phyloP scores from a whole-genome alignment of 2,329 filamentous ascomycete species.

The Teratosphaeria nubilosa region DNA sequence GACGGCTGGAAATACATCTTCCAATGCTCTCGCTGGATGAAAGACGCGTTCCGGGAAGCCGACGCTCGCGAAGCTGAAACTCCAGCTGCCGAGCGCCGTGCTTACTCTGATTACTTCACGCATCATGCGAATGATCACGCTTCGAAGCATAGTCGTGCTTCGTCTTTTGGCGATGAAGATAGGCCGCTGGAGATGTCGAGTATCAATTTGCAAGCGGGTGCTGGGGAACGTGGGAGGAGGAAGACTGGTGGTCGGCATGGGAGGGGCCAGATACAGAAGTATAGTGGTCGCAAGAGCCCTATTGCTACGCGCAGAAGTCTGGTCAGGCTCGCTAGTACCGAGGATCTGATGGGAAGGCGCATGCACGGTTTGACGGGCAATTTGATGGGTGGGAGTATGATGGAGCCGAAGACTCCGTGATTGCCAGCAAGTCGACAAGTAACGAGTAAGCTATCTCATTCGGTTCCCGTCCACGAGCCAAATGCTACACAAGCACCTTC shows the following conservation, averaged over 20 bases:
- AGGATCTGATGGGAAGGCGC: constrained; percentile 37
- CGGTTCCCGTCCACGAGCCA: not conserved
- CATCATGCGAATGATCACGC: constrained; percentile 5
- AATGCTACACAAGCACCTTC: not conserved
- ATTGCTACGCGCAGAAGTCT: constrained; percentile 29
- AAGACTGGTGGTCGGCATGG: not conserved
- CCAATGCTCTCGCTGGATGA: constrained; percentile 70
- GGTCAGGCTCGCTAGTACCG: constrained; percentile 37
- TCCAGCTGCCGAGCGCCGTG: constrained; percentile 11
- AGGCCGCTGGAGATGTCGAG: constrained; percentile 67
- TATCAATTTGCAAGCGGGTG: constrained; percentile 7
- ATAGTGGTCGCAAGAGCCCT: constrained; percentile 18
- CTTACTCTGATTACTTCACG: not conserved
- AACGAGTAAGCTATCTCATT: not conserved
- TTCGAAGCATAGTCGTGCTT: constrained; percentile 7
- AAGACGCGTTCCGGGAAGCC: constrained; percentile 56
- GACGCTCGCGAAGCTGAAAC: constrained; percentile 25
- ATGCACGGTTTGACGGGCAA: constrained; percentile 37
- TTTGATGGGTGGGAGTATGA: constrained; percentile 6
- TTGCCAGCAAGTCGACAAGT: not conserved
- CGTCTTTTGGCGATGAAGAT: constrained; percentile 58
- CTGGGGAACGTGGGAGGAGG: constrained; percentile 4
- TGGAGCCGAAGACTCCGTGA: constrained; percentile 4
- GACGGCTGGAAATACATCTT: constrained; percentile 84
- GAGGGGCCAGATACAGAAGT: not conserved